Evolutionary conservation across 352 stramenopile species (phyloP), one percentile per base, ranked within the genome.

Genomic region (Phytophthora gonapodyides): DNA sequence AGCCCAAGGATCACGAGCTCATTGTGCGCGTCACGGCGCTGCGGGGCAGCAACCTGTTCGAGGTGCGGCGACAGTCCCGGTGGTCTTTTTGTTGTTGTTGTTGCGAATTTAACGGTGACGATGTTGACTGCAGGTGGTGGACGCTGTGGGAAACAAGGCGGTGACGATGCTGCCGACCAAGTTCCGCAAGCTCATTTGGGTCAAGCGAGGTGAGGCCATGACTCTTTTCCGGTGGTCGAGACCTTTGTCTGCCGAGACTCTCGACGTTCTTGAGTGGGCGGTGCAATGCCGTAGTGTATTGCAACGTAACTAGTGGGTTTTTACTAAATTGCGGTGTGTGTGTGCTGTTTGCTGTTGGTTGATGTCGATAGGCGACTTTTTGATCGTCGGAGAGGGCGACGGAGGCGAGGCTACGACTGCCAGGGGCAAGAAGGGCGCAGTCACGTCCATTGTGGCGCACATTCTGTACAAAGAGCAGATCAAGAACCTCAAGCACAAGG

Each of bases 381-480:
- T 99, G 11, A 98, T 99, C 49, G 93, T 99, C 6, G 79, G 84
- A 1, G 80, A 80, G n/a, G 83, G 84, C 27, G 78, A 88, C 16
- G 82, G 68, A 15, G 75, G 64, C 30, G 73, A 89, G n/a, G 61
- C 78, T 19, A 91, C 85, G 50, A 95, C 82, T 24, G 78, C 78
- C 16, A 89, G 78, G 38, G 87, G 88, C 66, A 94, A 93, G 72
- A 93, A 94, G 52, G 89, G 88, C 27, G 91, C 89, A 7, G 90
- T 98, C 42, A 94, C 87, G 40, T 96, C 87, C 36, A 93, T 94
- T 45, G 88, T 99, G 49, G 84, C 96, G 73, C 94, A 98, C 68
- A 98, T 99, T 79, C 69, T 99, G 33, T 98, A 98, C 82, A 98
- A 98, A 64, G 97, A 99, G 63, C 97, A 99, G 82, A 96, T 99